Conservation (phyloP, 345 rosid genomes). For the Erysimum cheiranthoides region DNA sequence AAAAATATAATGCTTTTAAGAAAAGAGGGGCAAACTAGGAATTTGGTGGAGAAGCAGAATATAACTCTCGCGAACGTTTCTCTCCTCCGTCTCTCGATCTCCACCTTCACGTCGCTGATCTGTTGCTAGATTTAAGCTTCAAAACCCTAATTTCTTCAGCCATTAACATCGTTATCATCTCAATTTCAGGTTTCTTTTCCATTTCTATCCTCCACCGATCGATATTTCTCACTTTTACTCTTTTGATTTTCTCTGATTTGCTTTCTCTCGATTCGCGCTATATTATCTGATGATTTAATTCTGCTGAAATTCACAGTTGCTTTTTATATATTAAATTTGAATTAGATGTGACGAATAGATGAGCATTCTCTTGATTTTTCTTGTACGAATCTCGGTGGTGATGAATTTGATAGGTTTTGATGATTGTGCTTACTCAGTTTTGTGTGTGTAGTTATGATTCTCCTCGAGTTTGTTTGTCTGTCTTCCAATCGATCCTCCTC, state of each 20-base stretch:
- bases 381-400: conserved; percentile 22
- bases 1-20: no score
- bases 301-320: neutral
- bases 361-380: neutral
- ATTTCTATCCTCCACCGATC: neutral
- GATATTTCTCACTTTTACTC: neutral
- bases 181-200: conserved; percentile 20
- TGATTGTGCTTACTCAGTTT: neutral
- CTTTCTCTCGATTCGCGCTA: neutral
- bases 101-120: conserved; percentile 14
- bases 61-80: conserved; percentile 22
- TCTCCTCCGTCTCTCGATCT: conserved; percentile 22
- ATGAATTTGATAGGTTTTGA: conserved; percentile 26
- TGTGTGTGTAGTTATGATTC: conserved; percentile 7
- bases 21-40: conserved; percentile 18
- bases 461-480: neutral
- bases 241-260: neutral
- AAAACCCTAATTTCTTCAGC: conserved; percentile 30
- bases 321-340: conserved; percentile 4
- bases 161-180: conserved; percentile 17
- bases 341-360: neutral
- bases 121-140: conserved; percentile 32
- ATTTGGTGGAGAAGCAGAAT: neutral
- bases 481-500: neutral
- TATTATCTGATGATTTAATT: neutral